phyloP scores from a whole-genome alignment of 768 basidiomycete species.

The Neoboletus magnificus region DNA sequence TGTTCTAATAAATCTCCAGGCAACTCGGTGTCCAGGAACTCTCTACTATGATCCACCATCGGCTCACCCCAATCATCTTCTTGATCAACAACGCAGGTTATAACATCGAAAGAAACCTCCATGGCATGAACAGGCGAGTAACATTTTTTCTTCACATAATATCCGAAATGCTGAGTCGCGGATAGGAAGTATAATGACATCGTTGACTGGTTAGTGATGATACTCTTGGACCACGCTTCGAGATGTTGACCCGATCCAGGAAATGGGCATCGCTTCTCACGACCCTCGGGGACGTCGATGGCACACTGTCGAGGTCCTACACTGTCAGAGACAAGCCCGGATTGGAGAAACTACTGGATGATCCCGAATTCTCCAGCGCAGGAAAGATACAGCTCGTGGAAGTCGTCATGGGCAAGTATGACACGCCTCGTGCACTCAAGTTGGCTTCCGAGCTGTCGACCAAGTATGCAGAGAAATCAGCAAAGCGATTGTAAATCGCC shows the following conservation, averaged over 20 bases:
- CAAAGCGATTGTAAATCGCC: conserved; percentile 14
- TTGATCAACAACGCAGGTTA: conserved; percentile 80
- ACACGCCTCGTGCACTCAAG: conserved; percentile 66
- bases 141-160: neutral
- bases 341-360: conserved; percentile 62
- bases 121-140: conserved; percentile 54
- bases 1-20: conserved; percentile 33
- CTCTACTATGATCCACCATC: conserved; percentile 74
- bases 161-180: neutral
- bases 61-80: conserved; percentile 80
- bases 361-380: conserved; percentile 57
- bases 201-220: conserved; percentile 53
- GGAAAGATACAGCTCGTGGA: conserved; percentile 78
- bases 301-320: conserved; percentile 55
- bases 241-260: conserved; percentile 31
- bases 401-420: conserved; percentile 67
- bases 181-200: conserved; percentile 84
- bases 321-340: conserved; percentile 65
- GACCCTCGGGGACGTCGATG: conserved; percentile 51
- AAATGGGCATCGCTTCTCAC: conserved; percentile 65
- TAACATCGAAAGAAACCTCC: conserved; percentile 80
- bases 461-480: conserved; percentile 14
- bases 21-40: conserved; percentile 82
- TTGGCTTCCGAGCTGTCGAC: conserved; percentile 42
- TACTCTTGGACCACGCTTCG: neutral